Base-by-base conservation (phyloP, 2,329 filamentous ascomycete species). In the Penicillium sp. region DNA sequence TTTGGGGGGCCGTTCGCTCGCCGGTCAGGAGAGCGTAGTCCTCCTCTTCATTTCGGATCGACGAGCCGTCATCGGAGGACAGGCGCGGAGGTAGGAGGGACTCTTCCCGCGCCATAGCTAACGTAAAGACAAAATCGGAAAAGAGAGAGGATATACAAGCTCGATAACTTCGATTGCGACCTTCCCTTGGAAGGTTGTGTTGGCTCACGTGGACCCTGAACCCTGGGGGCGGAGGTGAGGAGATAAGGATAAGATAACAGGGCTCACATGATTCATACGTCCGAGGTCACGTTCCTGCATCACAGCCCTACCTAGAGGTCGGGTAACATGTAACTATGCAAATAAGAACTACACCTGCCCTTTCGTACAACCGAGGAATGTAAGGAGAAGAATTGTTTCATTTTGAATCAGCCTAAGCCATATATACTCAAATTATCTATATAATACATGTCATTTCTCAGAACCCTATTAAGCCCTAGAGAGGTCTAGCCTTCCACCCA, bases 21-120 rank as follows among this genome's bases (percentile, higher is more conserved):
- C 87, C 81, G 38, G 86, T 83, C 57, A 87, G 74, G 59, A 89
- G 76, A 42, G 84, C 83, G 67, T 88, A 83, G 73, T 87, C 85
- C 73, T 87, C 85, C 62, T 83, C 82, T 47, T 81, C 80, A 62
- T 81, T 80, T 62, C 78, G 78, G 48, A 84, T 79, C 60, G 83
- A 81, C 33, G 82, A 83, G 60, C 77, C 76, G 53, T 84, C 76
- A 52, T 84, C 81, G 27, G 83, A 83, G 27, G 83, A 83, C 23
- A 81, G 79, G 59, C 85, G 81, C 45, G 69, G 77, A 55, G 80
- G 77, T 54, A 86, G 74, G 29, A 86, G 79, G 51, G 83, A 81
- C 66, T 83, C 78, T 55, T 82, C 75, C 63, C 75, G 70, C 57
- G 73, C 58, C 74, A 77, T 75, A 42, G 23, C 50, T 59, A 29